Conservation (phyloP, 805 yeast genomes). For the Barnettozyma populi region DNA sequence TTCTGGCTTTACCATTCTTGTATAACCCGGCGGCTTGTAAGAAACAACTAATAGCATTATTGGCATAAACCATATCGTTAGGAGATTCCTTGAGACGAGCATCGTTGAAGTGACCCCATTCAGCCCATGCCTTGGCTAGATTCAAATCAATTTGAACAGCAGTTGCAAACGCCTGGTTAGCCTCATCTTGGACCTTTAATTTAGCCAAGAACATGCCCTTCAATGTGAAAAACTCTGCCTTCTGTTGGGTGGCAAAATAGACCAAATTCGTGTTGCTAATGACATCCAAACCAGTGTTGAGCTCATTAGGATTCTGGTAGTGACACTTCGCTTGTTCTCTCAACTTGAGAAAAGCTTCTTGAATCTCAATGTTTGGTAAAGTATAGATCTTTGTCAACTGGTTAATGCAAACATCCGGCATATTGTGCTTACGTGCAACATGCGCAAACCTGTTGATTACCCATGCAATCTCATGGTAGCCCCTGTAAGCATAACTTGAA, state of each 20-base stretch:
- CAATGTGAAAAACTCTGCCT: constrained; percentile 94
- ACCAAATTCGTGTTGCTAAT: constrained; percentile 94
- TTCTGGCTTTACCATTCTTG: constrained; percentile 87
- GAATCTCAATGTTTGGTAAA: constrained; percentile 94
- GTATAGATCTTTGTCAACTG: constrained; percentile 93
- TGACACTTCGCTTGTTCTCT: constrained; percentile 98
- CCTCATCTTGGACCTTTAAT: constrained; percentile 85
- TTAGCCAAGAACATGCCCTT: constrained; percentile 98
- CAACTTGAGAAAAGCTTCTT: constrained; percentile 92
- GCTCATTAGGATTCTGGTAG: constrained; percentile 83
- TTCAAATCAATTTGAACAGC: constrained; percentile 95
- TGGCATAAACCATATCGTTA: constrained; percentile 74
- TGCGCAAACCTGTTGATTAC: constrained; percentile 97
- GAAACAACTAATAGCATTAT: constrained; percentile 92
- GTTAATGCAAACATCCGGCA: constrained; percentile 94
- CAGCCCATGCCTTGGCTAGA: constrained; percentile 98
- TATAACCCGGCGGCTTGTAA: constrained; percentile 96
- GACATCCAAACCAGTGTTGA: constrained; percentile 93
- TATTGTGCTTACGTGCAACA: constrained; percentile 93
- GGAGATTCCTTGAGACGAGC: constrained; percentile 80
- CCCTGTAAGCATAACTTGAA: constrained; percentile 92
- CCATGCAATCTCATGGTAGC: constrained; percentile 99
- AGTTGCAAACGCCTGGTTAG: constrained; percentile 96
- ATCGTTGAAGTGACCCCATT: constrained; percentile 97
- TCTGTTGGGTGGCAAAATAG: constrained; percentile 94